Conservation (phyloP, 176 grass and related monocot genomes). For the Aechmea fasciata region DNA sequence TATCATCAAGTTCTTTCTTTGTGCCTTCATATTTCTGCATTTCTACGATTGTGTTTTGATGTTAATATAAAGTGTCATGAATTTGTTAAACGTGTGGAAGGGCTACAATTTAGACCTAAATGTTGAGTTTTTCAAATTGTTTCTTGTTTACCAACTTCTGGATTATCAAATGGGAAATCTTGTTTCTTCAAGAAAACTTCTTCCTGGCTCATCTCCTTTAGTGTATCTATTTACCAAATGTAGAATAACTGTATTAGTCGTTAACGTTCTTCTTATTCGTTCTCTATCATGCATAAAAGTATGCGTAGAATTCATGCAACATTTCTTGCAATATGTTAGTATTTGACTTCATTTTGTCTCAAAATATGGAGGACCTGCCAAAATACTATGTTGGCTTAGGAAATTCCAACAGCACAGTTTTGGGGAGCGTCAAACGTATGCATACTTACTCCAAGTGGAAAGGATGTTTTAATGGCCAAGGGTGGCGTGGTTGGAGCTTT, state of each 20-base stretch:
- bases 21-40: constrained; percentile 3
- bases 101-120: not conserved
- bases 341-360: not conserved
- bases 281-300: not conserved
- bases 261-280: not conserved
- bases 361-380: not conserved
- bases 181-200: not conserved
- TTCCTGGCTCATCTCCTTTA: not conserved
- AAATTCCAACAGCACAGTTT: too few species aligned
- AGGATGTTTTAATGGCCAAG: too few species aligned
- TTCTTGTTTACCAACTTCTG: not conserved
- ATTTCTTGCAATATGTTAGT: not conserved
- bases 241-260: not conserved
- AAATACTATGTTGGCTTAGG: not conserved
- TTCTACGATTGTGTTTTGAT: not conserved
- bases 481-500: too few species aligned
- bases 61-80: not conserved
- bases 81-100: not conserved
- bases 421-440: too few species aligned
- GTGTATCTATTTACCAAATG: not conserved
- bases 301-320: not conserved
- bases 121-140: not conserved
- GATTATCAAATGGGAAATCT: too few species aligned
- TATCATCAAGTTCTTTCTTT: constrained; percentile 23
- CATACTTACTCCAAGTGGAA: too few species aligned